phyloP scores from a whole-genome alignment of 306 rosid genomes.

The Dryas drummondii region DNA sequence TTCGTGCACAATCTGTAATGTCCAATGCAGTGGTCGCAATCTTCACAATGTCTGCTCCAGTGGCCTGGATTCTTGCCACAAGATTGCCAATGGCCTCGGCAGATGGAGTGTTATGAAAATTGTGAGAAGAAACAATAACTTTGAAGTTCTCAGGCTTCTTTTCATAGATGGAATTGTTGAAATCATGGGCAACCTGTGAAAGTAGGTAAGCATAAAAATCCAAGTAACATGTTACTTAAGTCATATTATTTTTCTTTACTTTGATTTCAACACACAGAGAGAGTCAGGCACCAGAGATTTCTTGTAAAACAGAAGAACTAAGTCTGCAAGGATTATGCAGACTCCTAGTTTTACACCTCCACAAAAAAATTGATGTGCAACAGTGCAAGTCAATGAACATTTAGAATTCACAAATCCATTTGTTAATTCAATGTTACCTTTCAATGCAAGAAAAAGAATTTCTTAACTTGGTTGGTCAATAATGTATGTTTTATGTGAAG shows the following conservation, averaged over 20 bases:
- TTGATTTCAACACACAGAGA: no score
- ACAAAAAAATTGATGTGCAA: no score
- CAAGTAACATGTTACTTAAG: not conserved
- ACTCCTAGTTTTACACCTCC: no score
- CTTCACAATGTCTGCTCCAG: slow-evolving; percentile 48
- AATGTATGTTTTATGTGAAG: not conserved
- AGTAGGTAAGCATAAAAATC: not conserved
- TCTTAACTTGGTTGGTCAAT: not conserved
- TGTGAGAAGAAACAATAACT: slow-evolving; percentile 47
- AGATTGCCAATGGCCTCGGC: slow-evolving; percentile 42
- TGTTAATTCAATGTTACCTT: not conserved
- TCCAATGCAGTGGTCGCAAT: slow-evolving; percentile 46
- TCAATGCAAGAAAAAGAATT: not conserved
- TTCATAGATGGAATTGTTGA: slow-evolving; percentile 33
- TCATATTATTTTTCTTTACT: no score
- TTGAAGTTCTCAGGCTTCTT: slow-evolving; percentile 42
- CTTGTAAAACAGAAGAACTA: no score
- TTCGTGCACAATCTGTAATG: slow-evolving; percentile 44
- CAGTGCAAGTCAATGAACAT: not conserved
- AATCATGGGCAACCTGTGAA: slow-evolving; percentile 39
- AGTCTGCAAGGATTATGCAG: no score
- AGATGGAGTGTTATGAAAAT: slow-evolving; percentile 46
- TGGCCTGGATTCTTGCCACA: slow-evolving; percentile 41
- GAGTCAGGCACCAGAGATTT: no score
- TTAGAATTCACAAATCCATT: not conserved